A percentile compares a stretch with the other conserved stretches of the same genome.
Conservation (phyloP, 306 rosid species). For the Bauhinia variegata region DNA sequence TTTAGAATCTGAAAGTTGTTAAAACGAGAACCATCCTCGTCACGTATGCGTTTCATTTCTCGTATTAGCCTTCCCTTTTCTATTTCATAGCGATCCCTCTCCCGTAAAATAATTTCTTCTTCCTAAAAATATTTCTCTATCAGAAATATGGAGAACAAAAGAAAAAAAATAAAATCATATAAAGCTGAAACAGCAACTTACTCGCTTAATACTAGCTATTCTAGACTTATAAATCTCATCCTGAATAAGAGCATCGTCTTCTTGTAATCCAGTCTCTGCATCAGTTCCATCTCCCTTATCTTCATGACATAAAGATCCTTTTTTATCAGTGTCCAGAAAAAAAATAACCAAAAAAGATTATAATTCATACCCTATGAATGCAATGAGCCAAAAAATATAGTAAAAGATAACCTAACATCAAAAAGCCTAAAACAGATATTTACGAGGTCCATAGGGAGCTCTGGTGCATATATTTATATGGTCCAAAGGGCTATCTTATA, state of each 20-base stretch:
- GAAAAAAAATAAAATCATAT: constrained; percentile 22
- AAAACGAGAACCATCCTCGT: constrained; percentile 99
- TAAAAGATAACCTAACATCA: constrained; percentile 22
- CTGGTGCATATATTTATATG: constrained; percentile 15
- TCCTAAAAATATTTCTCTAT: constrained; percentile 56
- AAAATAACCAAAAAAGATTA: constrained; percentile 5
- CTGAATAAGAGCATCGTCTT: constrained; percentile 75
- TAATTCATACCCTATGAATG: constrained; percentile 20
- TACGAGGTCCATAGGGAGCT: constrained; percentile 16
- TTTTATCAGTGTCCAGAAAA: constrained; percentile 32
- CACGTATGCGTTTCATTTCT: constrained; percentile 99
- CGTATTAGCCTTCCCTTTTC: constrained; percentile 97
- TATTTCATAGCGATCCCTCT: constrained; percentile 92
- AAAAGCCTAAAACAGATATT: constrained; percentile 24
- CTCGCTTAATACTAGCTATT: constrained; percentile 92
- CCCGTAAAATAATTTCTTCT: constrained; percentile 82
- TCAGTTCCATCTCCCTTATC: constrained; percentile 85
- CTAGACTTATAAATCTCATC: constrained; percentile 95
- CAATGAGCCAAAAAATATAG: constrained; percentile 18
- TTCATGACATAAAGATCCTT: constrained; percentile 15
- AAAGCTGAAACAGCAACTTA: constrained; percentile 42
- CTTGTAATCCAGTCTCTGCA: constrained; percentile 70
- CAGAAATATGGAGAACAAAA: constrained; percentile 34
- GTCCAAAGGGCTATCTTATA: constrained; percentile 19
- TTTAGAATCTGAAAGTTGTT: constrained; percentile 96